A percentile compares a stretch with the other conserved stretches of the same genome.
phyloP scores from a whole-genome alignment of 2,329 filamentous ascomycete genomes.

The Rutstroemia sp. region DNA sequence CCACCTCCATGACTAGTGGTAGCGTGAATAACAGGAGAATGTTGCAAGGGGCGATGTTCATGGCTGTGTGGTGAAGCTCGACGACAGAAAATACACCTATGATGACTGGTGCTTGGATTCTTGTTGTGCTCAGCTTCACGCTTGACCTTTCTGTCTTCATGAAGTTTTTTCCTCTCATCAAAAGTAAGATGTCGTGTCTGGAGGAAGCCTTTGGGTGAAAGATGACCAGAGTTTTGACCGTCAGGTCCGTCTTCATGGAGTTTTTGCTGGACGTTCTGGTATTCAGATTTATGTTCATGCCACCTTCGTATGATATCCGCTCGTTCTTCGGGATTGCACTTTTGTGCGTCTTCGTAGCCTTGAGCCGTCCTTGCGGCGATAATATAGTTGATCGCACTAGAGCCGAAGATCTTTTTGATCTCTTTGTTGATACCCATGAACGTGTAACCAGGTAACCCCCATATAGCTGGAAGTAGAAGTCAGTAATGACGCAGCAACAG shows the following conservation, averaged over 20 bases:
- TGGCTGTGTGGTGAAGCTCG: conserved; percentile 18
- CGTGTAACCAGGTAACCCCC: conserved; percentile 70
- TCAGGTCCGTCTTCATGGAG: conserved; percentile 25
- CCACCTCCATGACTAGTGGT: conserved; percentile 25
- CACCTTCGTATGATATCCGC: conserved; percentile 56
- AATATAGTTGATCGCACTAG: conserved; percentile 71
- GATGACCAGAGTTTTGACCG: conserved; percentile 20
- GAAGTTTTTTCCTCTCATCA: conserved; percentile 45
- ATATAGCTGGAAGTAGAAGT: conserved; percentile 40
- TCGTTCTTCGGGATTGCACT: conserved; percentile 49
- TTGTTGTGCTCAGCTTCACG: conserved; percentile 23
- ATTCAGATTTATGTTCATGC: conserved; percentile 29
- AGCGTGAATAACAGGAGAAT: conserved; percentile 5
- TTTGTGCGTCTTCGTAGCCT: conserved; percentile 58
- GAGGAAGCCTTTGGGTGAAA: conserved; percentile 38
- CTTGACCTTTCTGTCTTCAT: conserved; percentile 38
- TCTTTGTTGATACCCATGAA: conserved; percentile 79
- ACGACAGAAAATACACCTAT: conserved; percentile 23
- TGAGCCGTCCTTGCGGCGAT: conserved; percentile 69
- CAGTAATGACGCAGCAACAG: background rate
- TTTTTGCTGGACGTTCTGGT: conserved; percentile 34
- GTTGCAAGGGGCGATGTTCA: conserved; percentile 16
- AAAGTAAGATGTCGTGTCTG: conserved; percentile 41
- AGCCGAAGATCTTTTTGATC: conserved; percentile 62
- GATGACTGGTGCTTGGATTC: conserved; percentile 14